Conservation (phyloP, 2,329 filamentous ascomycete genomes). For the Decorospora gaudefroyi region DNA sequence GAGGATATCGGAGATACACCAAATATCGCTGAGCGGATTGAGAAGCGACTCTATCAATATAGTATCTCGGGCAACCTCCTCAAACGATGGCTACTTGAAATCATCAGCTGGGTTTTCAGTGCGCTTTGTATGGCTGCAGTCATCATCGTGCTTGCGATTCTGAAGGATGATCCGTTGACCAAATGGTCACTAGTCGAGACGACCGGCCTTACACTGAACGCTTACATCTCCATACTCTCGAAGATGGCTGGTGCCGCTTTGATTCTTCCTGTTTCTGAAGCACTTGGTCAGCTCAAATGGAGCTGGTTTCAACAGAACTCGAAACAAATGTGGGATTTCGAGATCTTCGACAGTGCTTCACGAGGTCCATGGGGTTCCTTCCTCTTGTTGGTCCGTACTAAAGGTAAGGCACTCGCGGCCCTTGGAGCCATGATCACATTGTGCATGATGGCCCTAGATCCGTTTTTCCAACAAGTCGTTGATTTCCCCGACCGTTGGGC, state of each 20-base stretch:
- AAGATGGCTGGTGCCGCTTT: conserved; percentile 38
- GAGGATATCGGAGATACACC: conserved; percentile 1
- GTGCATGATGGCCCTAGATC: conserved; percentile 27
- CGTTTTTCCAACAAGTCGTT: conserved; percentile 43
- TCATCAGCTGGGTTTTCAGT: conserved; percentile 35
- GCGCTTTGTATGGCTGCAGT: conserved; percentile 31
- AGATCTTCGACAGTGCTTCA: conserved; percentile 43
- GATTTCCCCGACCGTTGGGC: conserved; percentile 31
- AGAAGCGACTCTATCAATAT: conserved; percentile 24
- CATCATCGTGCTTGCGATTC: conserved; percentile 17
- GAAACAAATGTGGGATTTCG: conserved; percentile 43
- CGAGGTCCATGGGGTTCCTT: conserved; percentile 36
- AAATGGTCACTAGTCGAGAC: conserved; percentile 19
- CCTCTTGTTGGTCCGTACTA: conserved; percentile 22
- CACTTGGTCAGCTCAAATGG: conserved; percentile 45
- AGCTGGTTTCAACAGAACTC: conserved; percentile 39
- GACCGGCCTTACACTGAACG: conserved; percentile 30
- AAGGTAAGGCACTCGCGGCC: conserved; percentile 26
- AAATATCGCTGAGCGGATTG: conserved; percentile 34
- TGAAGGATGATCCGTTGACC: conserved; percentile 6
- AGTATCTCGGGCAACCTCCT: conserved; percentile 23
- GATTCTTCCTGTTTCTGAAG: conserved; percentile 36
- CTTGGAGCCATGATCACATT: conserved; percentile 33
- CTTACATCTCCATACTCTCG: conserved; percentile 35
- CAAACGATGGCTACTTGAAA: conserved; percentile 33